phyloP scores from a whole-genome alignment of 2,329 filamentous ascomycete species.

The Paecilomyces niveus region DNA sequence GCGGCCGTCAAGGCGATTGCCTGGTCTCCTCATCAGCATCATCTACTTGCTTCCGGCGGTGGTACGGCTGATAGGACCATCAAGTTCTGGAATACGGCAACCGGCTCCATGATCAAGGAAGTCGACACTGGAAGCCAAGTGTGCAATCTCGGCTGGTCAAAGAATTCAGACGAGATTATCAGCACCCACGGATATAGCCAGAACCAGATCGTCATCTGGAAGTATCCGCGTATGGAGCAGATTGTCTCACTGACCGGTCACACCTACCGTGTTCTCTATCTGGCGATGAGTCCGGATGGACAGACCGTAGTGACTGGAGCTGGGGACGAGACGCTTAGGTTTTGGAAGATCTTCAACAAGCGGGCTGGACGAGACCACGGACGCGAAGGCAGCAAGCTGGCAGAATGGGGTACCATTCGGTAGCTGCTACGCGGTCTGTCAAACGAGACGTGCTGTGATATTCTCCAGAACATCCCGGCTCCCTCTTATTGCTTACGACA shows the following conservation, averaged over 20 bases:
- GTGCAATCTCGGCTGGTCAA: constrained; percentile 97
- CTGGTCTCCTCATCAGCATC: constrained; percentile 94
- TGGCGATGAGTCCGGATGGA: constrained; percentile 96
- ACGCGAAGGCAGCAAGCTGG: constrained; percentile 59
- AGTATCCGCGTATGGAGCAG: constrained; percentile 97
- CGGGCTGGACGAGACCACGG: constrained; percentile 64
- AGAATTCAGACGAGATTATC: constrained; percentile 95
- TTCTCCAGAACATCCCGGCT: constrained; percentile 2
- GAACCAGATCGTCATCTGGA: constrained; percentile 99
- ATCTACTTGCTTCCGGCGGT: constrained; percentile 88
- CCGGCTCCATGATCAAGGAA: constrained; percentile 73
- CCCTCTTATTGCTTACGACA: constrained; percentile 7
- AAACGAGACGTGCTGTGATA: not conserved
- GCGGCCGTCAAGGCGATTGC: constrained; percentile 96
- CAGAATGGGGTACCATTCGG: constrained; percentile 79
- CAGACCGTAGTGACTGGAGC: constrained; percentile 91
- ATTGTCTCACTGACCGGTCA: constrained; percentile 92
- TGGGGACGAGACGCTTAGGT: constrained; percentile 89
- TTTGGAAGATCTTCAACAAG: constrained; percentile 93
- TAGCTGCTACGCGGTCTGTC: constrained; percentile 15
- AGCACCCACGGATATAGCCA: constrained; percentile 96
- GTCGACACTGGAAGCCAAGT: constrained; percentile 96
- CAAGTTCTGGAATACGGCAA: constrained; percentile 94
- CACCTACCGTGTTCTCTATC: constrained; percentile 90
- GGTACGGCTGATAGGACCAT: constrained; percentile 94